phyloP scores from a whole-genome alignment of 371 early-diverging fungal species.

The Mortierella sp. region DNA sequence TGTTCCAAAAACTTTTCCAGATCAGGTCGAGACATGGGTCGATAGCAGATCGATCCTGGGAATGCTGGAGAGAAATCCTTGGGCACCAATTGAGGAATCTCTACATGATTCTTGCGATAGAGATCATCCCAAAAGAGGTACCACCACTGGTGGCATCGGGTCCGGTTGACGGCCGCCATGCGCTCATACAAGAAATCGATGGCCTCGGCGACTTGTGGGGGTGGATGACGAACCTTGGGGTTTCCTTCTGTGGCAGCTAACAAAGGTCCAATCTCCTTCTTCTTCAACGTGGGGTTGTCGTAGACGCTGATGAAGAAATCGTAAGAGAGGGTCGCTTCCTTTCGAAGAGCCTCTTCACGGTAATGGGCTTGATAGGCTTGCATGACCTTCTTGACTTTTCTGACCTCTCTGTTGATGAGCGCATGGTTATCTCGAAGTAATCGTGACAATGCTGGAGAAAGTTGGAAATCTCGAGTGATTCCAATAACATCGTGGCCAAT shows the following conservation, averaged over 20 bases:
- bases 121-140: constrained; percentile 74
- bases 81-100: constrained; percentile 56
- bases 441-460: constrained; percentile 57
- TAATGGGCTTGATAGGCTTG: constrained; percentile 55
- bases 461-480: constrained; percentile 54
- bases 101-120: constrained; percentile 61
- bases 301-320: constrained; percentile 66
- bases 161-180: constrained; percentile 55
- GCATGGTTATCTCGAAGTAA: constrained; percentile 62
- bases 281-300: constrained; percentile 52
- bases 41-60: constrained; percentile 64
- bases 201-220: constrained; percentile 53
- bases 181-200: constrained; percentile 65
- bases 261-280: constrained; percentile 57
- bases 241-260: constrained; percentile 61
- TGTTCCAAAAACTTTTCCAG: constrained; percentile 62
- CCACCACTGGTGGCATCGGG: constrained; percentile 63
- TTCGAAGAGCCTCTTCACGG: constrained; percentile 57
- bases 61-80: constrained; percentile 67
- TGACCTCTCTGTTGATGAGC: constrained; percentile 53
- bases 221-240: constrained; percentile 54
- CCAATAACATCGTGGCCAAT: constrained; percentile 57
- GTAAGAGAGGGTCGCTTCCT: constrained; percentile 62
- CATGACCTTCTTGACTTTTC: constrained; percentile 49
- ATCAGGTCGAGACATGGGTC: constrained; percentile 61